Base-by-base conservation (phyloP, 371 early-diverging fungal genomes). In the Rhizomucor miehei region DNA sequence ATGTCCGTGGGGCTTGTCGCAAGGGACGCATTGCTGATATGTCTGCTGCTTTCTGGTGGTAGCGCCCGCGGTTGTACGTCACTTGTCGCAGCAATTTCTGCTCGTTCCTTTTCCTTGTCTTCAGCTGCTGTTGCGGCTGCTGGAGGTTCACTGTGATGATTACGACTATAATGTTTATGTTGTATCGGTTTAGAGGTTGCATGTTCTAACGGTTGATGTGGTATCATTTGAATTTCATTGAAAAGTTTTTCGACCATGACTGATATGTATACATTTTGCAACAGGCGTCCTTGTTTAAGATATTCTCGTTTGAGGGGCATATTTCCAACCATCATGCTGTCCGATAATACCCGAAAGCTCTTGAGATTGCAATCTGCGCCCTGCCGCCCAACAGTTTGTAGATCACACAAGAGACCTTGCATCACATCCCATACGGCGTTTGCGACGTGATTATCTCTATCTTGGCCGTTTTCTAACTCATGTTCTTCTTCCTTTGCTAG, bases 321-420 rank as follows among this genome's bases (percentile, higher is more conserved):
- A 43, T 73, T 73, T 0, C 73, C 73, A 1, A 77, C 55, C 59
- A 73, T 64, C 63, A 77, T 77, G 20, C 50, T 69, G 40, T 77
- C 73, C 0, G 70, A 65, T 4, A 73, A 51, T 0, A 76, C 69
- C 5, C 77, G 59, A 3, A 20, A 24, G n/a, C 36, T 11, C 24
- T 52, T 45, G 20, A 9, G 41, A 43, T 54, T 59, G 54, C 11
- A 40, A n/a, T 37, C 14, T 13, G 45, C n/a, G 12, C 38, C 25
- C 39, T 37, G 35, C 17, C 57, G 53, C 8, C 46, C 48, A 14
- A 69, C 39, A 3, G 66, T 68, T 21, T 73, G 71, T 6, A 73
- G 50, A 59, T 77, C 73, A 39, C 55, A 73, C 21, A 71, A 34
- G 10, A 73, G 36, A 0, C 77, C 77, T 52, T 77, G 73, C 16